A percentile compares a stretch with the other conserved stretches of the same genome.
These are phyloP conservation scores for Ilyonectria mors-panacis DNA, from an alignment of 2,329 filamentous ascomycete species.

Conservation along the genomic window DNA sequence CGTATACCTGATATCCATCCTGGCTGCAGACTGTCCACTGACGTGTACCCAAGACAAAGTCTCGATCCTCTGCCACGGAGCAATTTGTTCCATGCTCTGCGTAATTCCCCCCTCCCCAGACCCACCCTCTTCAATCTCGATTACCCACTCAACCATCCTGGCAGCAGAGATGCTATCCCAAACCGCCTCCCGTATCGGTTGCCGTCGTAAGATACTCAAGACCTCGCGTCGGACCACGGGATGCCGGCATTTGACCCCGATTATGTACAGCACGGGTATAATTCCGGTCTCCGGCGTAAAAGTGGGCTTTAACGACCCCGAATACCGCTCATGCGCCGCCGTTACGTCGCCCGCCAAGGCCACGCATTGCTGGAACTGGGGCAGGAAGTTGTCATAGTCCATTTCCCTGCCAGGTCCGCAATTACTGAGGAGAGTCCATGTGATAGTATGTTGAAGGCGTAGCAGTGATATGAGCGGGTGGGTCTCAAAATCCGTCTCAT, in stretches of 20 bases:
- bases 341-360: slow-evolving; percentile 42
- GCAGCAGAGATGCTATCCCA: slow-evolving; percentile 53
- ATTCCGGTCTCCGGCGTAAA: slow-evolving; percentile 50
- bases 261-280: slow-evolving; percentile 53
- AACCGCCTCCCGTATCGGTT: slow-evolving; percentile 50
- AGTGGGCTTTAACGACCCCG: slow-evolving; percentile 41
- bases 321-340: slow-evolving; percentile 43
- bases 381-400: slow-evolving; percentile 49
- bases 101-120: slow-evolving; percentile 15
- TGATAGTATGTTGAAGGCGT: slow-evolving; percentile 50
- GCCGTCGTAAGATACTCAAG: slow-evolving; percentile 46
- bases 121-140: slow-evolving; percentile 53
- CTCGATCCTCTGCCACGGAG: slow-evolving; percentile 49
- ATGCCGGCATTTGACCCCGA: slow-evolving; percentile 55
- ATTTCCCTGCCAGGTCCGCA: slow-evolving; percentile 47
- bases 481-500: slow-evolving; percentile 28
- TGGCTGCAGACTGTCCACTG: slow-evolving; percentile 31
- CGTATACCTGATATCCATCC: slow-evolving; percentile 51
- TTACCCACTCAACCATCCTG: slow-evolving; percentile 51
- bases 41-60: slow-evolving; percentile 46
- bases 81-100: slow-evolving; percentile 48
- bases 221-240: slow-evolving; percentile 51
- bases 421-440: slow-evolving; percentile 36
- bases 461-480: slow-evolving; percentile 46
- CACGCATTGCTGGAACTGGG: slow-evolving; percentile 49